Evolutionary conservation across 2,329 filamentous ascomycete genomes (phyloP).

Genomic region (Ceratocystis harringtonii): DNA sequence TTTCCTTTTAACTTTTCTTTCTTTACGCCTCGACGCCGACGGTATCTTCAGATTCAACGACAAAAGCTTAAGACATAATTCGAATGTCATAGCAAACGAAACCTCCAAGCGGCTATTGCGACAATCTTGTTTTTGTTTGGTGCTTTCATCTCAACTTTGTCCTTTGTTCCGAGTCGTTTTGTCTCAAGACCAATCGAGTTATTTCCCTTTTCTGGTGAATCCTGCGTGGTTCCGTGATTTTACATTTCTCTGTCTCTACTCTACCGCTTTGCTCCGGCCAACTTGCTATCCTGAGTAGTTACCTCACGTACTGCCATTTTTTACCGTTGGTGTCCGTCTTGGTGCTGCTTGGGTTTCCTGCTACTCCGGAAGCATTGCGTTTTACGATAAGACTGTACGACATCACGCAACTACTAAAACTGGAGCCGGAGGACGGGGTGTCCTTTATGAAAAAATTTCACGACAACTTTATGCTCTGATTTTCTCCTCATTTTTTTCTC

Average conservation of each 20-base stretch:
- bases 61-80: neutral
- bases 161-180: neutral
- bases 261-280: neutral
- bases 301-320: conserved; percentile 3
- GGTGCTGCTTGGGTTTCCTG: neutral
- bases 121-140: conserved; percentile 7
- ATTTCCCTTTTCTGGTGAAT: neutral
- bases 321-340: neutral
- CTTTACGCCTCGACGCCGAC: neutral
- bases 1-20: conserved; percentile 2
- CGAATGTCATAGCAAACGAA: neutral
- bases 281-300: neutral
- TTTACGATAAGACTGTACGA: neutral
- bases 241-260: neutral
- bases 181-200: neutral
- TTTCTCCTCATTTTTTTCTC: neutral
- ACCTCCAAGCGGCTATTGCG: neutral
- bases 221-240: too few relatives aligned
- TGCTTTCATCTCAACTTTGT: conserved; percentile 18
- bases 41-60: neutral
- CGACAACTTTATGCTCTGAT: neutral
- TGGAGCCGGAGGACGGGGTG: neutral
- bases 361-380: neutral
- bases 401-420: neutral
- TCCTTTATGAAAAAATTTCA: conserved; percentile 6